phyloP scores from a whole-genome alignment of 495 filamentous ascomycete genomes.

The Rhizodiscina lignyota region DNA sequence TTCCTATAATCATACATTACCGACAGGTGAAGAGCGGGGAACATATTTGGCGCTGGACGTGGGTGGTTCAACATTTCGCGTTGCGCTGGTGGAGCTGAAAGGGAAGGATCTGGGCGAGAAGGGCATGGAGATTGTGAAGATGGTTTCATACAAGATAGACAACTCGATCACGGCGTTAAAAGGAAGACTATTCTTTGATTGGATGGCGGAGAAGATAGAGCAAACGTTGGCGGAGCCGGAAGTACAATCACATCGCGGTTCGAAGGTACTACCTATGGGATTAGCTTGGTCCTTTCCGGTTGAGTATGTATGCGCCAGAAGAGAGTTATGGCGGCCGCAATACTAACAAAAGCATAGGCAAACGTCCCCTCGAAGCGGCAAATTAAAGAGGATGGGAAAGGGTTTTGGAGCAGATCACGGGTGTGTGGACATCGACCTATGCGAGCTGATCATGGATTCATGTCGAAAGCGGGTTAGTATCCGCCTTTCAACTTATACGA shows the following conservation, averaged over 20 bases:
- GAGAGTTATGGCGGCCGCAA: not conserved
- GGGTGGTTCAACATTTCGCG: constrained; percentile 49
- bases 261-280: constrained; percentile 32
- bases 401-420: constrained; percentile 43
- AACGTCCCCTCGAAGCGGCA: constrained; percentile 40
- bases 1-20: constrained; percentile 45
- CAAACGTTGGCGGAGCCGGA: constrained; percentile 30
- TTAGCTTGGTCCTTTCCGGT: constrained; percentile 56
- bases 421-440: constrained; percentile 39
- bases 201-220: constrained; percentile 44
- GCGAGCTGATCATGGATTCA: constrained; percentile 37
- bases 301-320: constrained; percentile 25
- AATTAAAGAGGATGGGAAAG: constrained; percentile 49
- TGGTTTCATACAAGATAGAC: constrained; percentile 36
- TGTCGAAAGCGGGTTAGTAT: constrained; percentile 29
- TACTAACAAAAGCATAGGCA: constrained; percentile 18
- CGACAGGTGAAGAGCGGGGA: constrained; percentile 41
- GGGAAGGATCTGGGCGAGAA: constrained; percentile 24
- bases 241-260: constrained; percentile 14
- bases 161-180: constrained; percentile 32
- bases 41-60: constrained; percentile 48
- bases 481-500: not conserved
- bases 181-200: constrained; percentile 46
- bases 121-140: constrained; percentile 33
- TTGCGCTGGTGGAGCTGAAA: constrained; percentile 40